These are phyloP conservation scores for Stephania japonica DNA, from an alignment of 164 flowering plant genomes.

Conservation along the genomic window DNA sequence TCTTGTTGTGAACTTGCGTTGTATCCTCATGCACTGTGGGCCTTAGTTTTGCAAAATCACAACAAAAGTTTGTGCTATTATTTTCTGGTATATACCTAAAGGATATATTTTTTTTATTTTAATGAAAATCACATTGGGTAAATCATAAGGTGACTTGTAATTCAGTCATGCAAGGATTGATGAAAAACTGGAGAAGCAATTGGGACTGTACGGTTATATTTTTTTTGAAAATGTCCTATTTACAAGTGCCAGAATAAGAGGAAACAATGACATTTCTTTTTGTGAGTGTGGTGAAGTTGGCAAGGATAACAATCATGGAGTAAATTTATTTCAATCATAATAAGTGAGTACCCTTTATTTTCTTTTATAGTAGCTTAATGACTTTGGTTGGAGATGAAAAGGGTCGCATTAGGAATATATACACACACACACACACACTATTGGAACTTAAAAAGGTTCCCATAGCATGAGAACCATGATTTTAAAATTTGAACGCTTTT, in stretches of 20 bases:
- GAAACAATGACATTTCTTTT: not conserved
- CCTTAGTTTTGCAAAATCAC: not conserved
- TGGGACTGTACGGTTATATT: not conserved
- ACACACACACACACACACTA: no score
- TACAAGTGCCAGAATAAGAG: not conserved
- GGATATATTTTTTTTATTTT: no score
- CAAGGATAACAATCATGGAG: not conserved
- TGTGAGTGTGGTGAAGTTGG: not conserved
- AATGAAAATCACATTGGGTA: not conserved
- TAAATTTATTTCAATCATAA: not conserved
- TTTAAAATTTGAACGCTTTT: no score
- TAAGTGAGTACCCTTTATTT: not conserved
- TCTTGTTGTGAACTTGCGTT: conserved; percentile 82
- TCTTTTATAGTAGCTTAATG: not conserved
- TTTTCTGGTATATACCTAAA: not conserved
- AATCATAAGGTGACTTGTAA: not conserved
- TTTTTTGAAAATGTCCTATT: no score
- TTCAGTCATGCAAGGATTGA: not conserved
- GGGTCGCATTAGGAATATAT: no score
- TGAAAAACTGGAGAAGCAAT: not conserved
- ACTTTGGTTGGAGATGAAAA: not conserved
- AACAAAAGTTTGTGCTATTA: not conserved
- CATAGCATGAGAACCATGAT: no score
- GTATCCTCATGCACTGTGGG: conserved; percentile 53
- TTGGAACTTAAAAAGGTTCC: no score